Base-by-base conservation (phyloP, 2,329 filamentous ascomycete genomes). In the Emmonsiellopsis sp. region DNA sequence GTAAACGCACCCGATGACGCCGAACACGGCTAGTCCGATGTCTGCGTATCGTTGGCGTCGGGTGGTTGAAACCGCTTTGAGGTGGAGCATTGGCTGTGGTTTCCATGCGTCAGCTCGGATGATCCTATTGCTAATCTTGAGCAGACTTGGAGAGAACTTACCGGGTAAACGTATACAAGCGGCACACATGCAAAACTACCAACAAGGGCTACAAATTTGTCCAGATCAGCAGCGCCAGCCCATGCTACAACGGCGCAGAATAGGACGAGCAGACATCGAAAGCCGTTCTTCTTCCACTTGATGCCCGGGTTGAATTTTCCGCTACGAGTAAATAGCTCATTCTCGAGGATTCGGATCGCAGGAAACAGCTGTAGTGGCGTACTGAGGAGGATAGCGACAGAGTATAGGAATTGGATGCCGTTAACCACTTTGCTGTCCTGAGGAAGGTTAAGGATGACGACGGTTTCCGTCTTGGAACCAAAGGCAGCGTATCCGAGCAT, bases 271-370 rank as follows among this genome's bases (percentile, higher is more conserved):
- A 92, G 85, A 77, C 97, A 98, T 52, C 93, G 86, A 76, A 95
- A 98, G 36, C 86, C 76, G 62, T 98, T 98, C 83, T 98, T 98
- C 78, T 97, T 88, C 93, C 93, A 98, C 76, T 98, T 98, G 77
- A 98, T 95, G 66, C 88, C 93, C 0, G 90, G 91, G 67, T 97
- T 96, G 74, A 96, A 95, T 72, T 98, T 98, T 62, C 93, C 91
- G 57, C 90, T 95, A 65, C 87, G 81, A 27, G 88, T 95, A 70
- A 97, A 98, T 6, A 97, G 78, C 60, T 90, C 89, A 62, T 95
- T 95, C 71, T 95, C 91, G 36, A 88, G 89, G 64, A 98, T 98
- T 65, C 92, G 87, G 64, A 98, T 97, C 43, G 93, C 93, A 0
- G 93, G 93, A 77, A 97, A 98, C 61, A 98, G 91, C 67, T 98